Conservation (phyloP, 768 basidiomycete species). For the Calocera cornea region DNA sequence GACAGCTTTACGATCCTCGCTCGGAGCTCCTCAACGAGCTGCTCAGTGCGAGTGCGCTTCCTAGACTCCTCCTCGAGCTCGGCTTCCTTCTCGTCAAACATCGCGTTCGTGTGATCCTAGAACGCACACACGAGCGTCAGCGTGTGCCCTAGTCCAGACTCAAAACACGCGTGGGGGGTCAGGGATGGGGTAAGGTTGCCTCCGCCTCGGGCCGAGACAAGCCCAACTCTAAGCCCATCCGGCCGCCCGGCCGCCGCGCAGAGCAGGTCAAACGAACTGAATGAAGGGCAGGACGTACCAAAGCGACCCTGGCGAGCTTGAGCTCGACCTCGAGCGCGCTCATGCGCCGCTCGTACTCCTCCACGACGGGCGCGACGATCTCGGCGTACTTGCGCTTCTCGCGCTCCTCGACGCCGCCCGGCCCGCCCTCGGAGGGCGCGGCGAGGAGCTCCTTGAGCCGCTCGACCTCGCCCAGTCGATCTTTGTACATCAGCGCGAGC, state of each 20-base stretch:
- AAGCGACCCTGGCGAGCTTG: slow-evolving; percentile 69
- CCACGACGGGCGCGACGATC: slow-evolving; percentile 92
- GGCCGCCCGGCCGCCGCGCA: slow-evolving; percentile 12
- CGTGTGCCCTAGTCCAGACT: neutral
- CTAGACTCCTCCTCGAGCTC: slow-evolving; percentile 53
- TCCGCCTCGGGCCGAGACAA: slow-evolving; percentile 4
- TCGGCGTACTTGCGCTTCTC: slow-evolving; percentile 75
- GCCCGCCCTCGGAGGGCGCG: slow-evolving; percentile 45
- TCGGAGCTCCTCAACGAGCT: slow-evolving; percentile 78
- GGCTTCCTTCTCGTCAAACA: slow-evolving; percentile 84
- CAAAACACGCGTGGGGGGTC: neutral
- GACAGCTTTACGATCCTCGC: slow-evolving; percentile 63
- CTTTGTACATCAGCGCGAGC: slow-evolving; percentile 68
- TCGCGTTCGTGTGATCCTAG: slow-evolving; percentile 69
- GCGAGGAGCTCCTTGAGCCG: slow-evolving; percentile 63
- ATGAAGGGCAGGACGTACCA: slow-evolving; percentile 26
- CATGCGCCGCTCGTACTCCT: slow-evolving; percentile 97
- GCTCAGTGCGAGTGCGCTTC: slow-evolving; percentile 62
- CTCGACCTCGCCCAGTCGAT: slow-evolving; percentile 78
- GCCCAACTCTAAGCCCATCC: slow-evolving; percentile 17
- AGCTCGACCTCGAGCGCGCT: slow-evolving; percentile 87
- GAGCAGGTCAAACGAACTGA: neutral
- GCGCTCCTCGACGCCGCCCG: slow-evolving; percentile 28
- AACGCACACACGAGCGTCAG: neutral
- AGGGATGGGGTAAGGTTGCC: neutral